These are phyloP conservation scores for Musa acuminata DNA, from an alignment of 176 grass and related monocot genomes.

Conservation along the genomic window DNA sequence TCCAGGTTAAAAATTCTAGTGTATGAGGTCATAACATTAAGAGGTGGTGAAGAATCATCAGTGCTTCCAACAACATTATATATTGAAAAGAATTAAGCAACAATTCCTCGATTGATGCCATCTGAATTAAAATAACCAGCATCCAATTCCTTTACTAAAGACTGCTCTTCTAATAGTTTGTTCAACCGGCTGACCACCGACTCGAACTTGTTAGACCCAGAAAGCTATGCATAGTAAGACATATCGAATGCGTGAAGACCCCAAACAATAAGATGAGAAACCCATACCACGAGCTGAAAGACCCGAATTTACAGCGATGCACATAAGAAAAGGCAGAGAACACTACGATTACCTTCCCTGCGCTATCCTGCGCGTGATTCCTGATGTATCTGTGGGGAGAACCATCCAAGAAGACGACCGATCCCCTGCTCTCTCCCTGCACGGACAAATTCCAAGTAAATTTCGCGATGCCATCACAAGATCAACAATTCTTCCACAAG, in stretches of 20 bases:
- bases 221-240: background rate
- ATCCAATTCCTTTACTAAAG: background rate
- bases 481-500: background rate
- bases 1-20: no score
- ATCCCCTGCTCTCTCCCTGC: slow-evolving; percentile 1
- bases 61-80: background rate
- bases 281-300: background rate
- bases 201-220: background rate
- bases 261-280: background rate
- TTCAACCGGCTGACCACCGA: background rate
- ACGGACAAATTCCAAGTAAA: background rate
- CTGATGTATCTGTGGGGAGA: background rate
- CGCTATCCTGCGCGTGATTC: background rate
- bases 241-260: background rate
- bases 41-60: background rate
- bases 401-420: background rate
- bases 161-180: no score
- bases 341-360: background rate
- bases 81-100: background rate
- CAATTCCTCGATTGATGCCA: no score
- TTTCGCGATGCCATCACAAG: background rate
- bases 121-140: no score
- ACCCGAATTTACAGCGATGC: background rate
- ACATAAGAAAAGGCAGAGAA: background rate
- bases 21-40: no score